phyloP scores from a whole-genome alignment of 2,329 filamentous ascomycete species.

The Thielaviopsis euricoi region DNA sequence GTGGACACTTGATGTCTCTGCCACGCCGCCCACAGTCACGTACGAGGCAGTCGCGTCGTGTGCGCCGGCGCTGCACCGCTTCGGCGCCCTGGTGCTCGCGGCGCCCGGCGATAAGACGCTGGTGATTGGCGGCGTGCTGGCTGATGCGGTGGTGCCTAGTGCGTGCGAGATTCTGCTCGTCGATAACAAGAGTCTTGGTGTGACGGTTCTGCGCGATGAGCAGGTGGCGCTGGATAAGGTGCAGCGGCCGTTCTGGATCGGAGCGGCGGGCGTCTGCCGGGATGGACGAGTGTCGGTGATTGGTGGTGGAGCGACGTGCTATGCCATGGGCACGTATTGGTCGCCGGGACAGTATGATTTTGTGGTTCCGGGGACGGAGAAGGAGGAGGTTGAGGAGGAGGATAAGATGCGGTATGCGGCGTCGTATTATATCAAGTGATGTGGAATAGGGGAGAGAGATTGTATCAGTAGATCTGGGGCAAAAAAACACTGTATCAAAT shows the following conservation, averaged over 20 bases:
- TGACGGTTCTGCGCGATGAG: conserved; percentile 3
- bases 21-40: neutral
- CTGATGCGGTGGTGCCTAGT: neutral
- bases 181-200: neutral
- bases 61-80: neutral
- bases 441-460: no score
- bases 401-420: neutral
- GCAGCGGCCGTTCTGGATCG: conserved; percentile 48
- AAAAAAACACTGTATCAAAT: no score
- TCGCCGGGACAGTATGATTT: conserved; percentile 43
- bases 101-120: conserved; percentile 21
- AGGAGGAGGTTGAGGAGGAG: neutral
- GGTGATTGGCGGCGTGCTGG: conserved; percentile 5
- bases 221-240: conserved; percentile 1
- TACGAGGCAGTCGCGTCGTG: neutral
- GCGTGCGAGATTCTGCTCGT: conserved; percentile 6
- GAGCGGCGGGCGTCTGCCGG: conserved; percentile 38
- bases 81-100: conserved; percentile 11
- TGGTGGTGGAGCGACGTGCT: conserved; percentile 75
- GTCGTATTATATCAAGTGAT: neutral
- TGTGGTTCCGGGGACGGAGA: neutral
- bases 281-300: conserved; percentile 38
- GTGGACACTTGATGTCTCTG: conserved; percentile 34
- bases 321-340: conserved; percentile 81
- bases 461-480: no score